Evolutionary conservation across 169 alveolate species (phyloP).

Genomic region (Cryptosporidium ryanae): DNA sequence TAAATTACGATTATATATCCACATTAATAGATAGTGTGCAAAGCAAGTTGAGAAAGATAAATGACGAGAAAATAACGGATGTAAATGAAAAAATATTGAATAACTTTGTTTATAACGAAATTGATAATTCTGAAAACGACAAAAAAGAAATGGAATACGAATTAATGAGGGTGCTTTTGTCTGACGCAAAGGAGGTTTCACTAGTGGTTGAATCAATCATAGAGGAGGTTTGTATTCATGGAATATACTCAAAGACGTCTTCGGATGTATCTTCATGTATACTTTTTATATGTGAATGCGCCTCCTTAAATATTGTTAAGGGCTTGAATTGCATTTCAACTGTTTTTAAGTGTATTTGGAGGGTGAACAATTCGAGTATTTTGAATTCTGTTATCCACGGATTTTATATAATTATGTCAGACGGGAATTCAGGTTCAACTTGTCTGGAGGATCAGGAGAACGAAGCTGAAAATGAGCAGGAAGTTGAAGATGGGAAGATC

Average conservation of each 20-base stretch:
- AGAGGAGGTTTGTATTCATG: constrained; percentile 13
- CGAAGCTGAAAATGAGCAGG: constrained; percentile 12
- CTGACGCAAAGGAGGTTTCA: constrained; percentile 68
- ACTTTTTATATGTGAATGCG: constrained; percentile 50
- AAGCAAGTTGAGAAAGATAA: neutral
- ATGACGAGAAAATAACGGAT: constrained; percentile 3
- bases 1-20: constrained; percentile 36
- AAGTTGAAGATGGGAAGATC: constrained; percentile 3
- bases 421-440: constrained; percentile 9
- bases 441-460: constrained; percentile 2
- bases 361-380: constrained; percentile 22
- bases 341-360: constrained; percentile 52
- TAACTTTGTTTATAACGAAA: neutral
- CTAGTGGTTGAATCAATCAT: constrained; percentile 28
- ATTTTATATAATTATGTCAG: constrained; percentile 32
- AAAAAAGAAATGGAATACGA: constrained; percentile 34
- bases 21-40: constrained; percentile 6
- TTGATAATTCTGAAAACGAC: constrained; percentile 18
- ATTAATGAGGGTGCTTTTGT: constrained; percentile 33
- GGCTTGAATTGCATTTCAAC: constrained; percentile 14
- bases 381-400: constrained; percentile 60
- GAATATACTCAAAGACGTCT: constrained; percentile 44
- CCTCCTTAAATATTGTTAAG: constrained; percentile 29
- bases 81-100: constrained; percentile 16
- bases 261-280: constrained; percentile 62